These are phyloP conservation scores for Pogostemon cablin DNA, from an alignment of 257 asterid species.

Conservation along the genomic window DNA sequence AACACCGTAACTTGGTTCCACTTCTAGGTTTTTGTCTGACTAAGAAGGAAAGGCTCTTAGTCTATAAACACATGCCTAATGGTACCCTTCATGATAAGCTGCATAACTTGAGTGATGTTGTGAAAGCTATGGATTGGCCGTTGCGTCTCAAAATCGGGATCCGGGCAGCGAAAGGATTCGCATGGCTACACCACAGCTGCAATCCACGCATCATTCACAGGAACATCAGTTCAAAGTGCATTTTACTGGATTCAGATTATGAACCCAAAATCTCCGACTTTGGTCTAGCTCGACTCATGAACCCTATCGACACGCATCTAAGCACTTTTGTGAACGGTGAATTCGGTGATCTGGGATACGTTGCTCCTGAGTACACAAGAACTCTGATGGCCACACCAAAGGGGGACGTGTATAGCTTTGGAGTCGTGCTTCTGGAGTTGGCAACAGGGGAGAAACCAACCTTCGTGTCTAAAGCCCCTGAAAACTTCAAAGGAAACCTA, in stretches of 20 bases:
- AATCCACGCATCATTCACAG: slow-evolving; percentile 74
- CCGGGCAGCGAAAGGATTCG: slow-evolving; percentile 66
- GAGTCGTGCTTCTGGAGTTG: slow-evolving; percentile 85
- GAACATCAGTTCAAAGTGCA: slow-evolving; percentile 67
- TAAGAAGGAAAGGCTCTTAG: slow-evolving; percentile 61
- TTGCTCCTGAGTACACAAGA: slow-evolving; percentile 79
- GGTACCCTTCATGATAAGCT: slow-evolving; percentile 64
- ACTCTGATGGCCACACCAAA: slow-evolving; percentile 86
- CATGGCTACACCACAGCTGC: slow-evolving; percentile 77
- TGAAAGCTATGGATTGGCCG: slow-evolving; percentile 56
- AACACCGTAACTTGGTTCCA: slow-evolving; percentile 68
- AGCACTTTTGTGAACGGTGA: slow-evolving; percentile 93
- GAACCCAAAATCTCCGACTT: slow-evolving; percentile 81
- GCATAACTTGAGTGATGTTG: slow-evolving; percentile 42
- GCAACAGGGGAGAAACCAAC: slow-evolving; percentile 74
- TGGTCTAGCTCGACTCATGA: slow-evolving; percentile 91
- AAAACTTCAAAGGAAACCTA: slow-evolving; percentile 75
- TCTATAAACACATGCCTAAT: slow-evolving; percentile 61
- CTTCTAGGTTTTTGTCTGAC: slow-evolving; percentile 66
- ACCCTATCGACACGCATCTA: slow-evolving; percentile 84
- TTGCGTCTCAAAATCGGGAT: slow-evolving; percentile 59
- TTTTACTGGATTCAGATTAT: slow-evolving; percentile 50
- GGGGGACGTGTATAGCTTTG: slow-evolving; percentile 91
- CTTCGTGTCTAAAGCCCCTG: slow-evolving; percentile 60
- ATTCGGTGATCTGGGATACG: slow-evolving; percentile 88